Evolutionary conservation across 225 moss, liverwort and hornwort genomes (phyloP), one percentile per base, ranked within the genome.

Genomic region (Physcomitrellopsis africana): DNA sequence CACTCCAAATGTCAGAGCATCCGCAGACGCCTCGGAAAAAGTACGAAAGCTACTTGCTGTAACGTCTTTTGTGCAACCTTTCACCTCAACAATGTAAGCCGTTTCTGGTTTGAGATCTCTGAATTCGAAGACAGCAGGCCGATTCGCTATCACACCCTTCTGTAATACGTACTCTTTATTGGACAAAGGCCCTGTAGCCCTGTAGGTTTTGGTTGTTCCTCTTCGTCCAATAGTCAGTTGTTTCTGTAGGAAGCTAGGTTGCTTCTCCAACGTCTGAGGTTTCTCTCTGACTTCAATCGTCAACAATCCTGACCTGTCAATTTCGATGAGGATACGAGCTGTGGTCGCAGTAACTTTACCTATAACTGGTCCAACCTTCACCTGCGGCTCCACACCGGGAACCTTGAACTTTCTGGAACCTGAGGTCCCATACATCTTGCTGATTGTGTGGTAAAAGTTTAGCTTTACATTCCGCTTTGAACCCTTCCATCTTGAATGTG

Each of bases 341-440:
- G 86, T 85, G 37, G 69, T 84, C 12, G 85, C 75, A 11, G 96
- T 94, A 1, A 96, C 96, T 84, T 96, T 94, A 45, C 96, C 96
- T 32, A 96, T 94, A 3, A 96, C 85, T 54, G 96, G 96, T 27
- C 96, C 96, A 53, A 92, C 81, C 79, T 58, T 75, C 72, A 91
- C 93, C 57, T 76, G 79, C 42, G 86, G 84, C 52, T 81, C 64
- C 7, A 20, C 60, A 42, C 68, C 67, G 11, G 89, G 72, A 9
- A 76, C 61, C 18, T 68, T 58, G 20, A 67, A 37, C 8, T 12
- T 81, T 66, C 85, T 75, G 2, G 85, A 80, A 46, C 75, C 75
- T 22, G 88, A 85, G 41, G 76, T 11, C 47, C 85, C 85, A 46
- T 85, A 82, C 69, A 88, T 51, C 75, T 48, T 82, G 85, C 88